These are phyloP conservation scores for Avena sativa DNA, from an alignment of 176 grass and related monocot species.

Conservation along the genomic window DNA sequence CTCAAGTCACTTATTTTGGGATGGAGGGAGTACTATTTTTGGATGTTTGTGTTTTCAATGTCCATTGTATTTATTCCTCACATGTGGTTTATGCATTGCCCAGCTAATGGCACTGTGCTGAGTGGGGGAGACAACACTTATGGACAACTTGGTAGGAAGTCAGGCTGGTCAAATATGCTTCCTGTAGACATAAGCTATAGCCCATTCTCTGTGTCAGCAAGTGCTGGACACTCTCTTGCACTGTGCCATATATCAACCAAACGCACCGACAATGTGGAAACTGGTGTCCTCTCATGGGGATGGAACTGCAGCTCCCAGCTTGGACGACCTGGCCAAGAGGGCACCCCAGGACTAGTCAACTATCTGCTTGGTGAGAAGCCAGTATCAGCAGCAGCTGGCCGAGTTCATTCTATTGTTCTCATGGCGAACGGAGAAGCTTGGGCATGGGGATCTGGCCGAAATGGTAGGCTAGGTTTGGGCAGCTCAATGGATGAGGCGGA, in stretches of 20 bases:
- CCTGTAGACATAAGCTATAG: conserved; percentile 50
- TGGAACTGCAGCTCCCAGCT: conserved; percentile 93
- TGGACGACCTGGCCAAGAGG: conserved; percentile 63
- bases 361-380: conserved; percentile 55
- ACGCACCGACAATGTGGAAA: conserved; percentile 8
- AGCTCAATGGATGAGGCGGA: conserved; percentile 80
- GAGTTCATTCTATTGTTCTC: conserved; percentile 77
- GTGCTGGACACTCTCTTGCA: conserved; percentile 79
- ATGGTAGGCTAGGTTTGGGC: conserved; percentile 78
- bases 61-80: background rate
- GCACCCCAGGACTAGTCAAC: conserved; percentile 56
- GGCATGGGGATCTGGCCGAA: conserved; percentile 85
- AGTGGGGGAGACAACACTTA: conserved; percentile 85
- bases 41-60: background rate
- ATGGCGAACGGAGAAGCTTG: conserved; percentile 68
- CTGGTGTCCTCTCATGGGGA: conserved; percentile 73
- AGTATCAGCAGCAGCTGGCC: conserved; percentile 63
- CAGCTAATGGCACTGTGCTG: conserved; percentile 68
- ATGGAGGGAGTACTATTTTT: background rate
- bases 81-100: conserved; percentile 37
- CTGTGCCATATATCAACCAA: conserved; percentile 57
- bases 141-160: conserved; percentile 73
- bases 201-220: conserved; percentile 75
- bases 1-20: too few relatives aligned
- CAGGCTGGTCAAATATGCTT: conserved; percentile 53